Percentiles rank a stretch among this genome's conserved stretches.
phyloP scores from a whole-genome alignment of 2,329 filamentous ascomycete species.

The Hyphodiscus sp. region DNA sequence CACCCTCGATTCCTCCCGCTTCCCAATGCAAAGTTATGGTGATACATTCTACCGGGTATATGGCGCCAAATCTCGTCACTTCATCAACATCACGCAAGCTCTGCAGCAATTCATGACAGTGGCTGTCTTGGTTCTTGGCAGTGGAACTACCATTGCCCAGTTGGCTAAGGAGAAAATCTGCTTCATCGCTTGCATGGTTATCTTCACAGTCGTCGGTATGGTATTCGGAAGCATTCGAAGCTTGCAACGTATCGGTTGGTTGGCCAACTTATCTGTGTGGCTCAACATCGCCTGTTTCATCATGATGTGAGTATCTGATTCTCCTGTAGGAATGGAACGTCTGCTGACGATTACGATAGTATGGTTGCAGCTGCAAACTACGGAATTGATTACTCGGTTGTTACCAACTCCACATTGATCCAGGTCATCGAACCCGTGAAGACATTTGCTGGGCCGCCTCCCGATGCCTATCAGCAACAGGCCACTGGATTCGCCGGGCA shows the following conservation, averaged over 20 bases:
- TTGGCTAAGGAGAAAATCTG: slow-evolving; percentile 39
- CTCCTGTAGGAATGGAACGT: neutral
- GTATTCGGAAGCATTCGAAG: slow-evolving; percentile 48
- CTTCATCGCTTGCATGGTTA: slow-evolving; percentile 44
- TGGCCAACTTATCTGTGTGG: slow-evolving; percentile 49
- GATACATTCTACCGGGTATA: slow-evolving; percentile 38
- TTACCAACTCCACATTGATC: neutral
- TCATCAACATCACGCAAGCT: slow-evolving; percentile 42
- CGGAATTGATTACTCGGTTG: neutral
- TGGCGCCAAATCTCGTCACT: slow-evolving; percentile 36
- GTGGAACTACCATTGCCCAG: slow-evolving; percentile 46
- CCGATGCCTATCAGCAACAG: neutral
- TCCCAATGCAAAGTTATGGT: slow-evolving; percentile 3
- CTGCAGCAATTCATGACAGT: slow-evolving; percentile 44
- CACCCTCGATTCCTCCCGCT: slow-evolving; percentile 6
- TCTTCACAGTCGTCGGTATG: slow-evolving; percentile 44
- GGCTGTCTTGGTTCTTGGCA: slow-evolving; percentile 42
- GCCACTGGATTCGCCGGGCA: slow-evolving; percentile 2
- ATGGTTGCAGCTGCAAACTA: neutral
- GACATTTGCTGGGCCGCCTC: slow-evolving; percentile 6
- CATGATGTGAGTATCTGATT: slow-evolving; percentile 26
- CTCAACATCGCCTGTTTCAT: slow-evolving; percentile 47
- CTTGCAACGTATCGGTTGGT: slow-evolving; percentile 44
- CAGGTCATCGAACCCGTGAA: neutral
- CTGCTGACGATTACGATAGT: neutral